phyloP scores from a whole-genome alignment of 2,329 filamentous ascomycete species.

The Plectosphaerella plurivora region DNA sequence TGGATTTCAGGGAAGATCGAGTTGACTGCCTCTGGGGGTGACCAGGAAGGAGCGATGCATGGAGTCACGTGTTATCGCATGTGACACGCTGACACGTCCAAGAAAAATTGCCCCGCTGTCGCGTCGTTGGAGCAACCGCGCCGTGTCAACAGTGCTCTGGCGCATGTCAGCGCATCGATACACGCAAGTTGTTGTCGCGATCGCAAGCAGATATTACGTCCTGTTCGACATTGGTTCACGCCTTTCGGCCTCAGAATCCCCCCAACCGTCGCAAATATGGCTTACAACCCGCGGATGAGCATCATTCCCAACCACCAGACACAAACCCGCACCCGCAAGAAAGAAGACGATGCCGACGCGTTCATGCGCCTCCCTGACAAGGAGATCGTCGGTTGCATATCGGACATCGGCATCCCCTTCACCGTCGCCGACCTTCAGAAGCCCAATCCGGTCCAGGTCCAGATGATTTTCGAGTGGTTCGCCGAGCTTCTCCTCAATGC shows the following conservation, averaged over 20 bases:
- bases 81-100: too few relatives aligned
- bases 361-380: slow-evolving; percentile 58
- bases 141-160: not conserved
- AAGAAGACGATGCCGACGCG: slow-evolving; percentile 55
- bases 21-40: too few relatives aligned
- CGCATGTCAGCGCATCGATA: not conserved
- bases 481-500: slow-evolving; percentile 91
- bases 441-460: slow-evolving; percentile 88
- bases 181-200: too few relatives aligned
- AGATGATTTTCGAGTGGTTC: slow-evolving; percentile 98
- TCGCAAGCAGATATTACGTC: slow-evolving; percentile 2
- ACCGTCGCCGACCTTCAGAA: slow-evolving; percentile 84
- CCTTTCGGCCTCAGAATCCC: not conserved
- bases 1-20: too few relatives aligned
- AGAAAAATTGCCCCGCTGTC: slow-evolving; percentile 2
- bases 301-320: slow-evolving; percentile 50
- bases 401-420: slow-evolving; percentile 91
- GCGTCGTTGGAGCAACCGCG: slow-evolving; percentile 5
- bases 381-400: slow-evolving; percentile 96
- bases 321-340: slow-evolving; percentile 49
- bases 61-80: too few relatives aligned
- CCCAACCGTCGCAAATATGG: slow-evolving; percentile 33
- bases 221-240: not conserved
- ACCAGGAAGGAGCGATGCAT: too few relatives aligned
- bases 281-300: slow-evolving; percentile 57